Evolutionary conservation across 1,284 basidiomycete genomes (phyloP), one percentile per base, ranked within the genome.

Genomic region (Trichosporon sp.): DNA sequence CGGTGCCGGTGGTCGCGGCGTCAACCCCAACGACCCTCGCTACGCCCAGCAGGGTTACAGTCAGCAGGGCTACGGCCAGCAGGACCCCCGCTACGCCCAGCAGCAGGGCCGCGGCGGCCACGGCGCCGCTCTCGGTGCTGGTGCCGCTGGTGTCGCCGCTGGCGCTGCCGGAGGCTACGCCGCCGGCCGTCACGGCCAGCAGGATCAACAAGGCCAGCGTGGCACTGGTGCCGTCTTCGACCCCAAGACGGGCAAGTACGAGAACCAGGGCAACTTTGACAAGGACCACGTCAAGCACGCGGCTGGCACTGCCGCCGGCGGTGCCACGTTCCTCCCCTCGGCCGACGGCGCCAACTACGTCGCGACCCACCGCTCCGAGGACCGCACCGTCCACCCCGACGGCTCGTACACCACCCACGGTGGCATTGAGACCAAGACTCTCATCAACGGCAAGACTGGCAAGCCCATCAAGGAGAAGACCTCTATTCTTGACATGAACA

Each of bases 241-340:
- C 59, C 59, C 59, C 31, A 32, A 35, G 14, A 63, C 59, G 59
- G 59, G 59, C 59, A 63, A 63, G 59, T 63, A 63, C 59, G 59
- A 63, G 59, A 63, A 63, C 59, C 59, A 63, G 59, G 59, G 59
- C 59, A 37, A 16, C 32, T 63, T 32, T 32, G 59, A 63, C 59
- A 63, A 63, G 59, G 59, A 63, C 59, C 59, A 63, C 59, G 59
- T 63, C 59, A 63, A 63, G 59, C 59, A 63, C 59, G 59, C 59
- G 12, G 59, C 59, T 14, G 59, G 59, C 59, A 63, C 59, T 14
- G 59, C 59, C 14, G 59, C 59, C 16, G 59, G 59, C 14, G 59
- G 59, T 31, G 59, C 59, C 31, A 63, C 37, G 59, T 63, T 63
- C 59, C 59, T 63, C 31, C 59, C 59, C 59, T 63, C 59, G 14